Evolutionary conservation across 192 early-diverging fungal genomes (phyloP).

Genomic region (Allomyces macrogynus): DNA sequence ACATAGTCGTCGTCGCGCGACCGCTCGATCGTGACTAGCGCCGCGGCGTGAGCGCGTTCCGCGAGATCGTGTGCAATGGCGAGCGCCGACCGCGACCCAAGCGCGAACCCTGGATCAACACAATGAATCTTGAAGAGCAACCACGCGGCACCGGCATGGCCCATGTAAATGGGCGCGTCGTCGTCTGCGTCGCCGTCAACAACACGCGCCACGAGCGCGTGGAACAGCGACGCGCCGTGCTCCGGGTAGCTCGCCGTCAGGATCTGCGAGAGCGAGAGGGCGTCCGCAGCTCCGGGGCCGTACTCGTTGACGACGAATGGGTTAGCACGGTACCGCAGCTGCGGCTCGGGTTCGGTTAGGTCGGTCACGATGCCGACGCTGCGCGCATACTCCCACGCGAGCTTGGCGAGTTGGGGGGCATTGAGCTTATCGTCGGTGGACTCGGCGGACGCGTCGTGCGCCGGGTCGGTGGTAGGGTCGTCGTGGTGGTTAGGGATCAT

Average conservation of each 20-base stretch:
- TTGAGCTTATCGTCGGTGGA: too few species aligned
- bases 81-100: neutral
- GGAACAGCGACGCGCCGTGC: too few species aligned
- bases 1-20: neutral
- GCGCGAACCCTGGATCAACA: neutral
- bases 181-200: neutral
- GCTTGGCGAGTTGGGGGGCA: neutral
- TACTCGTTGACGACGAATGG: neutral
- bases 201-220: neutral
- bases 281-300: neutral
- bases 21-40: neutral
- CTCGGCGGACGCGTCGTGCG: too few species aligned
- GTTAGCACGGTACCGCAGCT: neutral
- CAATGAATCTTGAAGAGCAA: neutral
- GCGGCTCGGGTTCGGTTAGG: neutral
- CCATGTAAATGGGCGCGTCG: neutral
- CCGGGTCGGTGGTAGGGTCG: too few species aligned
- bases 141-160: neutral
- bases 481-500: too few species aligned
- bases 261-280: neutral
- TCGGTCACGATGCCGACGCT: neutral
- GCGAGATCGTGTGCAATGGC: neutral
- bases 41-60: neutral
- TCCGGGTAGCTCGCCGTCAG: neutral
- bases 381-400: neutral